Evolutionary conservation across 768 basidiomycete genomes (phyloP).

Genomic region (Tylopilus subfusipes): DNA sequence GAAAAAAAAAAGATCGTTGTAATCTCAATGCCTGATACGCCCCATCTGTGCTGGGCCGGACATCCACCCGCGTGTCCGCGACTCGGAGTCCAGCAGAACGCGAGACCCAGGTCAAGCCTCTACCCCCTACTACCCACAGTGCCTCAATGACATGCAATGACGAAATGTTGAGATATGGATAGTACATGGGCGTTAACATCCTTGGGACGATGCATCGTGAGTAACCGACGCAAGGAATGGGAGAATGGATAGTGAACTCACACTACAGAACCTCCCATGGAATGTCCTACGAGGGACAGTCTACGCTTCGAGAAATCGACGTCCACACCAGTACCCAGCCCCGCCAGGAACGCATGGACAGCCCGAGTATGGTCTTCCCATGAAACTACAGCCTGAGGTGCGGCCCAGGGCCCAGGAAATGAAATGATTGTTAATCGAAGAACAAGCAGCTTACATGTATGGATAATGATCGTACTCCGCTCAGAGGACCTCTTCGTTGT

Average conservation of each 20-base stretch:
- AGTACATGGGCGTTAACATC: not conserved
- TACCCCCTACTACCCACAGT: not conserved
- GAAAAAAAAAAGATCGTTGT: not conserved
- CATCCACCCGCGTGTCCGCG: not conserved
- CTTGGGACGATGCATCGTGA: not conserved
- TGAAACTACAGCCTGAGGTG: not conserved
- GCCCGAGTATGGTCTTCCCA: conserved; percentile 1
- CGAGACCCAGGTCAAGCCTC: not conserved
- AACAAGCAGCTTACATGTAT: not conserved
- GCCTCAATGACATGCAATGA: conserved; percentile 8
- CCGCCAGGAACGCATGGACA: conserved; percentile 4
- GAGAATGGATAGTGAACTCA: conserved; percentile 3
- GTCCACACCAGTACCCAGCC: not conserved
- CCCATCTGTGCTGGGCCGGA: not conserved
- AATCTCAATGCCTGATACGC: not conserved
- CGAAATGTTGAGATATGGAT: conserved; percentile 1
- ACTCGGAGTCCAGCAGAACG: not conserved
- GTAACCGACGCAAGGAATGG: not conserved
- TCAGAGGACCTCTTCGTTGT: conserved; percentile 4
- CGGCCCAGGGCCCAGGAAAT: not conserved
- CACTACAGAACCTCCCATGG: not conserved
- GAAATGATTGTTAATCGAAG: not conserved
- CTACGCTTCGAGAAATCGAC: conserved; percentile 9
- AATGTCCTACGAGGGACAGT: not conserved
- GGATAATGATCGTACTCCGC: not conserved